These are phyloP conservation scores for Podaxis sp. DNA, from an alignment of 768 basidiomycete species.

Conservation along the genomic window DNA sequence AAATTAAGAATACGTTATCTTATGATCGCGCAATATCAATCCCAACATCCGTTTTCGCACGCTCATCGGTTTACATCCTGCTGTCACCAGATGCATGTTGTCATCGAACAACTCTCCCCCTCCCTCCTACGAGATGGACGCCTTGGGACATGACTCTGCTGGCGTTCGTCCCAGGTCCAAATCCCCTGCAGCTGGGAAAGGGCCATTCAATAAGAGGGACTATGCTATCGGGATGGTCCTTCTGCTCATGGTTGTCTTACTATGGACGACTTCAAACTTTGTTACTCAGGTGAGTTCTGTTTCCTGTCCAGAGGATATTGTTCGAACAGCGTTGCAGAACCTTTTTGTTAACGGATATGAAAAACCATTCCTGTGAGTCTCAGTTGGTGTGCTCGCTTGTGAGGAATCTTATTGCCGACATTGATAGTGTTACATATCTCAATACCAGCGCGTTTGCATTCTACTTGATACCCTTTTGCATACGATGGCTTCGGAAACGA, in stretches of 20 bases:
- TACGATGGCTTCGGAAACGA: slow-evolving; percentile 21
- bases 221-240: slow-evolving; percentile 60
- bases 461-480: slow-evolving; percentile 27
- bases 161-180: neutral
- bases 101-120: neutral
- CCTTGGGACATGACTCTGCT: neutral
- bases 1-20: neutral
- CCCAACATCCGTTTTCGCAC: neutral
- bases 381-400: neutral
- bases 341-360: slow-evolving; percentile 63
- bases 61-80: neutral
- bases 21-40: neutral
- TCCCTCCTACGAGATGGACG: slow-evolving; percentile 2
- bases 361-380: slow-evolving; percentile 78
- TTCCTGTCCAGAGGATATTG: neutral
- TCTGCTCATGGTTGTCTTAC: slow-evolving; percentile 69
- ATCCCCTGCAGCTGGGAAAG: neutral
- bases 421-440: slow-evolving; percentile 56
- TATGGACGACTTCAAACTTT: slow-evolving; percentile 90
- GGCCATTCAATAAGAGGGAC: slow-evolving; percentile 23
- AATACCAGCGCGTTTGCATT: slow-evolving; percentile 81
- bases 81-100: slow-evolving; percentile 6
- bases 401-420: neutral
- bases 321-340: slow-evolving; percentile 27
- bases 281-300: slow-evolving; percentile 62